phyloP scores from a whole-genome alignment of 1,139 yeast species.

The Yamadazyma kanchanaburiensis region DNA sequence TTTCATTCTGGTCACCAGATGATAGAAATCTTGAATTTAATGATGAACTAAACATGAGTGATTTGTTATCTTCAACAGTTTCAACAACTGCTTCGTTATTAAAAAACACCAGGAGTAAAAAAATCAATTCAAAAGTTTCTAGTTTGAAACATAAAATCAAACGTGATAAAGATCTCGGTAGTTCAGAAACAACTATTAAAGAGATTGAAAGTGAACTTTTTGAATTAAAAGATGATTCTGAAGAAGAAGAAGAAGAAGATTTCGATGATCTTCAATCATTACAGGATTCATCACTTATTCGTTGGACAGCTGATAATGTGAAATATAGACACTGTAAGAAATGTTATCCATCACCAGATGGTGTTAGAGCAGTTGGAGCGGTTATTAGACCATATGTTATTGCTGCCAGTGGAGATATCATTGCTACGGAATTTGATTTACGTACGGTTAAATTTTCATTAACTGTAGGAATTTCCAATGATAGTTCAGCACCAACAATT shows the following conservation, averaged over 20 bases:
- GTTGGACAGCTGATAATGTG: conserved; percentile 23
- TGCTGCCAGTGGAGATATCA: conserved; percentile 53
- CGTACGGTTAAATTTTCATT: conserved; percentile 44
- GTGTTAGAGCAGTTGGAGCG: conserved; percentile 69
- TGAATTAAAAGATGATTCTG: conserved; percentile 6
- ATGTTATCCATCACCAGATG: conserved; percentile 49
- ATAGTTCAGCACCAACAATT: conserved; percentile 40
- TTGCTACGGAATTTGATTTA: conserved; percentile 54
- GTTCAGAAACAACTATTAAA: conserved; percentile 3
- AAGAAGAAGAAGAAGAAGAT: conserved; percentile 12
- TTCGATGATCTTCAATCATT: conserved; percentile 13
- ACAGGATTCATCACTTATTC: conserved; percentile 15
- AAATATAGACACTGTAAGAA: conserved; percentile 20
- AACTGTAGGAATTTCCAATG: conserved; percentile 29
- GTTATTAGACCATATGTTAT: conserved; percentile 70
- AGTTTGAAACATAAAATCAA: conserved; percentile 10
- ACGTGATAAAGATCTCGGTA: conserved; percentile 3
- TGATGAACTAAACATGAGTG: conserved; percentile 10
- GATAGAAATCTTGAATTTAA: conserved; percentile 36
- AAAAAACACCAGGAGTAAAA: conserved; percentile 9
- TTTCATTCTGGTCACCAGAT: conserved; percentile 79
- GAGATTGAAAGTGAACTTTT: conserved; percentile 7
- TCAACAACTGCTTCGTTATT: conserved; percentile 12
- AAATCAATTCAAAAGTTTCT: conserved; percentile 9
- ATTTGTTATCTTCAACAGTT: conserved; percentile 11